Evolutionary conservation across 805 yeast species (phyloP).

Genomic region (Ogataea nonfermentans): DNA sequence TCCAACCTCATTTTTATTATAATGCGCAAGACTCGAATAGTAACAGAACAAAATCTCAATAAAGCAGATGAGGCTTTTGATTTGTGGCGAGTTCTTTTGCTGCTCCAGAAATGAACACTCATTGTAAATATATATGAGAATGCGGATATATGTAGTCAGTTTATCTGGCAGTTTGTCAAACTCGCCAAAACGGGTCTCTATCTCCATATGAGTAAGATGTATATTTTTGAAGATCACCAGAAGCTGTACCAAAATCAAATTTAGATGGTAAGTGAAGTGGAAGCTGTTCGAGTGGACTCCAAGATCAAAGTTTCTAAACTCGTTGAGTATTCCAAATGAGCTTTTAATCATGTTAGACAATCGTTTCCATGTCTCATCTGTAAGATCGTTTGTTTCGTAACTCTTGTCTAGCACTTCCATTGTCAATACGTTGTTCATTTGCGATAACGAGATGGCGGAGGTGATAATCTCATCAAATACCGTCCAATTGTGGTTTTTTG

Average conservation of each 20-base stretch:
- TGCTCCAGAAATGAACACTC: conserved; percentile 18
- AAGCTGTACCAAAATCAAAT: conserved; percentile 22
- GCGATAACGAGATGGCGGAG: conserved; percentile 18
- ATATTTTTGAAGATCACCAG: conserved; percentile 26
- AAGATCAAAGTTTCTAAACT: conserved; percentile 12
- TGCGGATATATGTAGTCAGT: conserved; percentile 20
- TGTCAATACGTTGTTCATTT: conserved; percentile 20
- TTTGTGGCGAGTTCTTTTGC: neutral
- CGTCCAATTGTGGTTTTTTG: conserved; percentile 16
- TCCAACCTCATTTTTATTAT: conserved; percentile 26
- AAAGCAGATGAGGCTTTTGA: conserved; percentile 7
- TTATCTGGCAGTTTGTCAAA: conserved; percentile 28
- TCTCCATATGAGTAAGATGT: conserved; percentile 16
- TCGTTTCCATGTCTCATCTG: conserved; percentile 26
- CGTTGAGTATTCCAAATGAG: conserved; percentile 22
- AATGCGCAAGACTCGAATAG: conserved; percentile 26
- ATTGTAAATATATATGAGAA: conserved; percentile 25
- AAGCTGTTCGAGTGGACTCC: conserved; percentile 10
- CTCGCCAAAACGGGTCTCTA: conserved; percentile 23
- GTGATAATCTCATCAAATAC: conserved; percentile 27
- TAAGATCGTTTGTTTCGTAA: conserved; percentile 6
- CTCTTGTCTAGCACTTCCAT: conserved; percentile 14
- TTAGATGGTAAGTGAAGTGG: conserved; percentile 18
- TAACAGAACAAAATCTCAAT: conserved; percentile 27
- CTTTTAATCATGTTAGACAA: conserved; percentile 22